Percentiles rank a stretch among this genome's conserved stretches.
Evolutionary conservation across 2,329 filamentous ascomycete species (phyloP).

Genomic region (Pseudogymnoascus destructans): DNA sequence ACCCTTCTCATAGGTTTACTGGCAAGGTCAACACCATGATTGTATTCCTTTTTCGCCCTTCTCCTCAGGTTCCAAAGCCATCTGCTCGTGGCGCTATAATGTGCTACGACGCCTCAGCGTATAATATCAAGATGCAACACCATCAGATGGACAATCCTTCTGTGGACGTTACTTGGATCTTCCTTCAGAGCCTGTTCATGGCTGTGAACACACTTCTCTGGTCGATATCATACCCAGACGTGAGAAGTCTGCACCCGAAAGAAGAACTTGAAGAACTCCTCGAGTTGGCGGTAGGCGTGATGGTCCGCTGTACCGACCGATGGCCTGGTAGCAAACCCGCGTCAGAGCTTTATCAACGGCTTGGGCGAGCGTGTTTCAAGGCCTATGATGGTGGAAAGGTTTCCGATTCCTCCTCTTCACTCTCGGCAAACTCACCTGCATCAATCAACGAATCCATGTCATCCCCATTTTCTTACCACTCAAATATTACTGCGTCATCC

Average conservation of each 20-base stretch:
- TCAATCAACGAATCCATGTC: constrained; percentile 33
- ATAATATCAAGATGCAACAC: constrained; percentile 68
- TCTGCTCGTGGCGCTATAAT: constrained; percentile 63
- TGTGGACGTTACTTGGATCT: constrained; percentile 88
- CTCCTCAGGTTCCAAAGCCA: constrained; percentile 80
- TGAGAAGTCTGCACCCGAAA: constrained; percentile 57
- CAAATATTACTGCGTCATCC: constrained; percentile 27
- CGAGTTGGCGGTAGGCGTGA: constrained; percentile 60
- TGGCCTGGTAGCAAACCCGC: constrained; percentile 88
- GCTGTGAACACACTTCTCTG: constrained; percentile 83
- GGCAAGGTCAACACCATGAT: constrained; percentile 75
- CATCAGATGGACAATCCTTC: constrained; percentile 64
- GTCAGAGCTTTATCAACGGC: constrained; percentile 71
- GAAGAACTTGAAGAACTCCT: constrained; percentile 68
- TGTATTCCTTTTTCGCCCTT: constrained; percentile 77
- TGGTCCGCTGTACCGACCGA: constrained; percentile 67
- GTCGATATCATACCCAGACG: constrained; percentile 76
- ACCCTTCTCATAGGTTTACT: constrained; percentile 38
- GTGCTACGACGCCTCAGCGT: constrained; percentile 72
- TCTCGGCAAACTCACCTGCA: constrained; percentile 32
- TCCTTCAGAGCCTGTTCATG: constrained; percentile 81
- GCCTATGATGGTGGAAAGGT: constrained; percentile 58
- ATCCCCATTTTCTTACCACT: constrained; percentile 32
- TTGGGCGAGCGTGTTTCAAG: constrained; percentile 74
- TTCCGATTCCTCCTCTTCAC: constrained; percentile 34